Evolutionary conservation across 768 basidiomycete genomes (phyloP).

Genomic region (Pleurotus platypus): DNA sequence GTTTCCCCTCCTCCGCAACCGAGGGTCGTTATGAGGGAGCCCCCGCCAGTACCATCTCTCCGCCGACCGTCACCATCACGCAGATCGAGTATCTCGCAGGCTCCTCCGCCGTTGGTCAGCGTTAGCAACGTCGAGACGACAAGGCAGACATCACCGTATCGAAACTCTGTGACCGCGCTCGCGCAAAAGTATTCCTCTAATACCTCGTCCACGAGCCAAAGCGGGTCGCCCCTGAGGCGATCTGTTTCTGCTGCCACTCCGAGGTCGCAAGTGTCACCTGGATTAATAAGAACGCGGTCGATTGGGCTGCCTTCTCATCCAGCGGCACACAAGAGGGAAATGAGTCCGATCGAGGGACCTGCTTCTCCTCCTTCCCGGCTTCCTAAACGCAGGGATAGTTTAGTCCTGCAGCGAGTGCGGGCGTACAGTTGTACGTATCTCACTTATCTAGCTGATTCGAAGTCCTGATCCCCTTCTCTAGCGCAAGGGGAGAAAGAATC

Average conservation of each 20-base stretch:
- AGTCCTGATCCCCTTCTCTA: not conserved
- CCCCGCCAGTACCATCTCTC: not conserved
- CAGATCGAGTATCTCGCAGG: not conserved
- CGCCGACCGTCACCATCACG: not conserved
- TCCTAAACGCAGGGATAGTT: constrained; percentile 27
- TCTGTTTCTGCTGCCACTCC: constrained; percentile 1
- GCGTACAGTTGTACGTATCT: constrained; percentile 22
- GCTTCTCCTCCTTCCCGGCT: constrained; percentile 1
- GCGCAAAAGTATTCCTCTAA: not conserved
- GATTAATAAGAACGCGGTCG: constrained; percentile 9
- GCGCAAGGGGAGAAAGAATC: constrained; percentile 11
- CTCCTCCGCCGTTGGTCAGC: not conserved
- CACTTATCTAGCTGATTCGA: constrained; percentile 5
- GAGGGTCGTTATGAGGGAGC: not conserved
- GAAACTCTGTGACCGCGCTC: not conserved
- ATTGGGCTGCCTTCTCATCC: constrained; percentile 1
- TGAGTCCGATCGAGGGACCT: not conserved
- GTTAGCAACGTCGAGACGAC: not conserved
- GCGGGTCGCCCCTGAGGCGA: not conserved
- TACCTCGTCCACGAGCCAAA: not conserved
- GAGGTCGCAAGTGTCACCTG: not conserved
- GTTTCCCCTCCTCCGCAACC: not conserved
- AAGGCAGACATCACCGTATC: no score
- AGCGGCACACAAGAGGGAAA: not conserved
- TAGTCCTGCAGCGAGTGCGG: constrained; percentile 31